These are phyloP conservation scores for Lasiodiplodia theobromae DNA, from an alignment of 2,329 filamentous ascomycete genomes.

Conservation along the genomic window DNA sequence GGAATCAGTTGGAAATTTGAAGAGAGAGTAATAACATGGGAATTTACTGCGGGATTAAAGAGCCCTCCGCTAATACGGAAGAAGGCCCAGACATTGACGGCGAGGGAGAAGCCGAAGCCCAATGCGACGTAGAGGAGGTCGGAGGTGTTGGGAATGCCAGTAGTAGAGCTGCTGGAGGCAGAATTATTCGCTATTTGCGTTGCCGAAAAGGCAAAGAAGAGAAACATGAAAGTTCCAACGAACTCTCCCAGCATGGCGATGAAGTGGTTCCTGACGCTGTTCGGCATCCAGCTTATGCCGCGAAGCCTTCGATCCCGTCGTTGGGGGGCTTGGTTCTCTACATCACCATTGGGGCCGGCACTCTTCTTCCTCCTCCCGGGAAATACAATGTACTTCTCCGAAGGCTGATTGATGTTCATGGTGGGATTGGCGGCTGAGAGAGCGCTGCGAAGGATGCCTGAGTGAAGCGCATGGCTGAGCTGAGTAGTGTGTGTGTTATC, in stretches of 20 bases:
- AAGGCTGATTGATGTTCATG: slow-evolving; percentile 49
- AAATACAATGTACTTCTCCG: slow-evolving; percentile 46
- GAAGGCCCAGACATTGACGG: slow-evolving; percentile 51
- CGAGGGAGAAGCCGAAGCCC: slow-evolving; percentile 47
- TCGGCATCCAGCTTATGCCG: slow-evolving; percentile 52
- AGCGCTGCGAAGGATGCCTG: not conserved
- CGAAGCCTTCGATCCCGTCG: slow-evolving; percentile 46
- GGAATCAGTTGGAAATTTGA: slow-evolving; percentile 41
- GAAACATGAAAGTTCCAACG: slow-evolving; percentile 50
- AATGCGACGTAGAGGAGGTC: slow-evolving; percentile 50
- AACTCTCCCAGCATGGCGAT: slow-evolving; percentile 55
- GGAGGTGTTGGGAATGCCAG: slow-evolving; percentile 43
- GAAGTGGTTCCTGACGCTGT: slow-evolving; percentile 51
- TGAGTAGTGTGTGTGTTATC: no score
- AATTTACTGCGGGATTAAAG: slow-evolving; percentile 51
- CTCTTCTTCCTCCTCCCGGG: slow-evolving; percentile 35
- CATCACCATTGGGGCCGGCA: slow-evolving; percentile 31
- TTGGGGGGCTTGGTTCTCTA: slow-evolving; percentile 34
- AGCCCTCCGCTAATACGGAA: slow-evolving; percentile 48
- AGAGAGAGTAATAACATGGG: slow-evolving; percentile 41
- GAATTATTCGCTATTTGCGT: slow-evolving; percentile 51
- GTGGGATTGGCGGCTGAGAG: slow-evolving; percentile 29
- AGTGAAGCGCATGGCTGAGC: not conserved
- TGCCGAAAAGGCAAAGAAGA: slow-evolving; percentile 50
- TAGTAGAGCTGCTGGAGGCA: slow-evolving; percentile 41